Conservation (phyloP, 2,329 filamentous ascomycete species). For the Cladosporium sp. region DNA sequence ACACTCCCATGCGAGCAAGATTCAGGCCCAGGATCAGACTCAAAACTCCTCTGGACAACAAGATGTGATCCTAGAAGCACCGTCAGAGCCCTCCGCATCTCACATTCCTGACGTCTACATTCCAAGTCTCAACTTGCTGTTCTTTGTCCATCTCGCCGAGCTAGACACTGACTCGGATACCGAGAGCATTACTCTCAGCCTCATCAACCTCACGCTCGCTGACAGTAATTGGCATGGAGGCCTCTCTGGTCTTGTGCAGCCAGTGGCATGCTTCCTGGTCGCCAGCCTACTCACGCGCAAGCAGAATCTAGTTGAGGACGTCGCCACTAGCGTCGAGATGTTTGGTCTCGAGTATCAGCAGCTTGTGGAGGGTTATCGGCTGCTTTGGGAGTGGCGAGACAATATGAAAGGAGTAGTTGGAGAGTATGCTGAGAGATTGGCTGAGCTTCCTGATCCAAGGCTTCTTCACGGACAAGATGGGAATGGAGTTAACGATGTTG, state of each 20-base stretch:
- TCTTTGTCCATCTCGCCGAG: slow-evolving; percentile 4
- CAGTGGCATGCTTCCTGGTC: slow-evolving; percentile 20
- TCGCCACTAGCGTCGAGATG: slow-evolving; percentile 12
- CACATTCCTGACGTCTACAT: not conserved
- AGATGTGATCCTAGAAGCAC: not conserved
- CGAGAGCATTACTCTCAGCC: slow-evolving; percentile 21
- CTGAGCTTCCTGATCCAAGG: slow-evolving; percentile 1
- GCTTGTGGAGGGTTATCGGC: not conserved
- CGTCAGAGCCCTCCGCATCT: not conserved
- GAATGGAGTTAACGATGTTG: not conserved
- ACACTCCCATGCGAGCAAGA: too few relatives aligned
- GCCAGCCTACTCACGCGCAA: slow-evolving; percentile 21
- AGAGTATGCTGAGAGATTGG: not conserved
- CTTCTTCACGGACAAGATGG: not conserved
- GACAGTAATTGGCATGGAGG: slow-evolving; percentile 5
- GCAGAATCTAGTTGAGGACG: slow-evolving; percentile 19
- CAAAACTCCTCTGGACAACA: not conserved
- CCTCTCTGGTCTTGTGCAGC: slow-evolving; percentile 18
- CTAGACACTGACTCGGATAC: slow-evolving; percentile 19
- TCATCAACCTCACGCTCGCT: slow-evolving; percentile 22
- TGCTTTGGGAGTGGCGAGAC: slow-evolving; percentile 13
- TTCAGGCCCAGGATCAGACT: not conserved
- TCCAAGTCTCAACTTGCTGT: slow-evolving; percentile 11
- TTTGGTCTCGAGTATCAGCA: slow-evolving; percentile 6
- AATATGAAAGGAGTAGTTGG: slow-evolving; percentile 2